phyloP scores from a whole-genome alignment of 352 stramenopile genomes.

The Globisporangium ultimum region DNA sequence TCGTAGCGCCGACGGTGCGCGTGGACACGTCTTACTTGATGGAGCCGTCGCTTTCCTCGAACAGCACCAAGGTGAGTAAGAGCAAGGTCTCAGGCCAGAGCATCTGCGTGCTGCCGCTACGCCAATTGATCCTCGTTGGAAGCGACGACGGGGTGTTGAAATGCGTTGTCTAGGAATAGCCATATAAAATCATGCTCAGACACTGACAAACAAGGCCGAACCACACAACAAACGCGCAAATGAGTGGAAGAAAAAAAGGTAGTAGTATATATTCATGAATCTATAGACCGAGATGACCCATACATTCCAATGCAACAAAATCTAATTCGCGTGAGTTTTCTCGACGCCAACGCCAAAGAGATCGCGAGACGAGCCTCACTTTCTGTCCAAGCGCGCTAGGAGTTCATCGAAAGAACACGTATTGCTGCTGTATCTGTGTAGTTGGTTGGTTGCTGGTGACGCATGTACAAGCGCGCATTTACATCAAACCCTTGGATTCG shows the following conservation, averaged over 20 bases:
- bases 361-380: not conserved
- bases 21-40: slow-evolving; percentile 52
- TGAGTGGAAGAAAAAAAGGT: slow-evolving; percentile 1
- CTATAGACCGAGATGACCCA: not conserved
- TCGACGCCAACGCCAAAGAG: not conserved
- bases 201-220: not conserved
- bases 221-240: not conserved
- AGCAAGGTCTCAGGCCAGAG: slow-evolving; percentile 39
- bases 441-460: not conserved
- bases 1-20: slow-evolving; percentile 14
- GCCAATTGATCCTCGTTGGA: slow-evolving; percentile 59
- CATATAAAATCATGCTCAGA: too few relatives aligned
- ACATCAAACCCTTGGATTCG: slow-evolving; percentile 64
- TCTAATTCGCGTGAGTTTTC: not conserved
- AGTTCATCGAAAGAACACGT: slow-evolving; percentile 1
- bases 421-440: slow-evolving; percentile 11
- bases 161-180: slow-evolving; percentile 28
- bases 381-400: not conserved
- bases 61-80: slow-evolving; percentile 33
- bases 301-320: slow-evolving; percentile 10
- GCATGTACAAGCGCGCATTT: slow-evolving; percentile 7
- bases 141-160: slow-evolving; percentile 64
- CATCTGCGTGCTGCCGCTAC: slow-evolving; percentile 48
- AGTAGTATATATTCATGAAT: slow-evolving; percentile 18
- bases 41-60: slow-evolving; percentile 21